A percentile compares a stretch with the other conserved stretches of the same genome.
Conservation (phyloP, 2,329 filamentous ascomycete genomes). For the Sporothrix luriei region DNA sequence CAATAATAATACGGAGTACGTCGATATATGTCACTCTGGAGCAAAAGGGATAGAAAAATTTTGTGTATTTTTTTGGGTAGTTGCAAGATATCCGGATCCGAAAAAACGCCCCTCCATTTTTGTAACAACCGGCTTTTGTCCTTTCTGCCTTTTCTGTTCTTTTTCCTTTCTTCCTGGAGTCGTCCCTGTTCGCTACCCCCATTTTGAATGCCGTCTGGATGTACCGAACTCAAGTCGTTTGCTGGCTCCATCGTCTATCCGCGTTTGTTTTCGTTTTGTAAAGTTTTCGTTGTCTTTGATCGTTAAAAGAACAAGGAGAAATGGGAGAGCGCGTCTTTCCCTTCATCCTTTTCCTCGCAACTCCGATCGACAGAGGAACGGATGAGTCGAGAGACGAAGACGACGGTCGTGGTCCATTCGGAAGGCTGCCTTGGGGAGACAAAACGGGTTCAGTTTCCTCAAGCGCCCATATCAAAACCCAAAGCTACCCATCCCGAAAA, state of each 20-base stretch:
- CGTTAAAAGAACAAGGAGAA: constrained; percentile 27
- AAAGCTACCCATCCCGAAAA: not conserved
- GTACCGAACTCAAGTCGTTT: constrained; percentile 47
- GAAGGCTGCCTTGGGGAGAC: not conserved
- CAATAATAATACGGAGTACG: not conserved
- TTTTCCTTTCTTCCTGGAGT: constrained; percentile 26
- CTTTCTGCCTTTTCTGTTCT: constrained; percentile 26
- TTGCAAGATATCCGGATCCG: constrained; percentile 83
- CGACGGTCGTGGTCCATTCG: not conserved
- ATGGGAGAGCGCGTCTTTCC: not conserved
- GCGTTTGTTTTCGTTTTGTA: constrained; percentile 48
- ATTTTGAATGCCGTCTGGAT: constrained; percentile 46
- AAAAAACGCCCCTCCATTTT: constrained; percentile 67
- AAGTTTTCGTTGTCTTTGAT: constrained; percentile 26
- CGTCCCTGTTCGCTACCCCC: constrained; percentile 39
- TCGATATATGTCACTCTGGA: not conserved
- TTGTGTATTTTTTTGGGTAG: constrained; percentile 47
- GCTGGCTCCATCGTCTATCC: constrained; percentile 72
- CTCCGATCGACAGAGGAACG: not conserved
- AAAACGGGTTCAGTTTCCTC: constrained; percentile 1
- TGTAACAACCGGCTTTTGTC: constrained; percentile 28
- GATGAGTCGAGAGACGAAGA: not conserved
- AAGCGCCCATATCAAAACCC: not conserved
- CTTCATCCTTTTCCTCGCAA: not conserved
- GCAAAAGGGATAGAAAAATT: constrained; percentile 46